Base-by-base conservation (phyloP, 371 early-diverging fungal genomes). In the Mortierella sp. region DNA sequence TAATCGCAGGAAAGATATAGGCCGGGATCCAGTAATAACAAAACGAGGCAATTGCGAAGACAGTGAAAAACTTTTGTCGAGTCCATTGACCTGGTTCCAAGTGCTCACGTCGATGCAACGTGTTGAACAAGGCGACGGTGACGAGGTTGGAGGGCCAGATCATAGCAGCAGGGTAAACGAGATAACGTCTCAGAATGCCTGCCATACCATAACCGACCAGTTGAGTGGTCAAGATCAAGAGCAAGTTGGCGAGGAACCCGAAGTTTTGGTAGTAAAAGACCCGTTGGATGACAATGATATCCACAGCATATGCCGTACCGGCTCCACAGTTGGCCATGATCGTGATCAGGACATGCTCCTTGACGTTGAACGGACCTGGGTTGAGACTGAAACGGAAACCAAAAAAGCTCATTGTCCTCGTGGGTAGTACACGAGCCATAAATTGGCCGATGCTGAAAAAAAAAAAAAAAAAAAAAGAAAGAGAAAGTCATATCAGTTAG, bases 181-280 rank as follows among this genome's bases (percentile, higher is more conserved):
- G 84, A 72, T 88, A 93, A 19, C 88, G 84, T 26, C 94, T 88
- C 45, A 87, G 77, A 15, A 94, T 69, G 37, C 96, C 97, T 16
- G 96, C 93, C 66, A 96, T 86, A 21, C 95, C 94, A 73, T 91
- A 95, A n/a, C 97, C 97, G 61, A 94, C 76, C 30, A 92, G 29
- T 64, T 91, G 89, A 26, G 94, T 91, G 1, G 90, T 86, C 63
- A 93, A 57, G n/a, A 93, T 82, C 30, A 93, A 73, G 1, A 90
- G 67, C 5, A 92, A 57, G 44, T 85, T 85, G 53, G 88, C 86
- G 4, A 87, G 81, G 60, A 88, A 90, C 3, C 89, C 89, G 74
- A 92, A 85, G 60, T 88, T 81, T 64, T 86, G 86, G 52, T 84
- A 79, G 71, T 91, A 92, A 71, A 88, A 91, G 26, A 91, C 70